Percentiles rank a stretch among this genome's conserved stretches.
phyloP scores from a whole-genome alignment of 1,284 basidiomycete species.

The Ustilago loliicola region DNA sequence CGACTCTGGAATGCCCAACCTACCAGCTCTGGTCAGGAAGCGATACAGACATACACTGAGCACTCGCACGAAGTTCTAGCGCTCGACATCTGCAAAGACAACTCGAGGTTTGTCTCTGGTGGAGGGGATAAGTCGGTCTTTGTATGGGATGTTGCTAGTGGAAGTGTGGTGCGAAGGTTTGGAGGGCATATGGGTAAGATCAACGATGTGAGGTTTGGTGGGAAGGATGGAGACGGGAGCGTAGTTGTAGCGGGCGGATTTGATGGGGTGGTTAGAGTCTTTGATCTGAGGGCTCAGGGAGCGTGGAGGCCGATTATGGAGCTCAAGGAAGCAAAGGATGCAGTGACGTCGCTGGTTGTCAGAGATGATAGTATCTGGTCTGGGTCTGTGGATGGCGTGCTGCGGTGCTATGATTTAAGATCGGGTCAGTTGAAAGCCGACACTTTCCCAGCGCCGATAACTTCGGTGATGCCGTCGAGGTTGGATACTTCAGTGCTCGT shows the following conservation, averaged over 20 bases:
- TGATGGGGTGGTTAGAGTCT: constrained; percentile 62
- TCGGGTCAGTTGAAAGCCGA: constrained; percentile 89
- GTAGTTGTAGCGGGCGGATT: constrained; percentile 56
- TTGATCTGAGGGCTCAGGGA: constrained; percentile 73
- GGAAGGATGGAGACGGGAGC: constrained; percentile 42
- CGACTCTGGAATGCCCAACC: constrained; percentile 88
- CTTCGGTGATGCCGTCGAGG: constrained; percentile 78
- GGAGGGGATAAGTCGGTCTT: constrained; percentile 93
- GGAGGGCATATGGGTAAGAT: constrained; percentile 91
- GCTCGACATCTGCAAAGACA: constrained; percentile 87
- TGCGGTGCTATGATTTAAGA: constrained; percentile 92
- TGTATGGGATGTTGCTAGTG: constrained; percentile 93
- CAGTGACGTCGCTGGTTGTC: constrained; percentile 76
- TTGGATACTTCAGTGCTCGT: constrained; percentile 84
- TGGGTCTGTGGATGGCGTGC: constrained; percentile 89
- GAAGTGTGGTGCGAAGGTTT: constrained; percentile 83
- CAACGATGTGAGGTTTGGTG: constrained; percentile 83
- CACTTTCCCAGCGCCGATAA: constrained; percentile 82
- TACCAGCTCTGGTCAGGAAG: constrained; percentile 71
- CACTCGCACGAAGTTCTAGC: constrained; percentile 96
- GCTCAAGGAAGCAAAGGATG: constrained; percentile 88
- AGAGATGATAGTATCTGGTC: constrained; percentile 75
- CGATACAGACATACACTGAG: constrained; percentile 84
- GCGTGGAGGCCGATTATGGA: constrained; percentile 83
- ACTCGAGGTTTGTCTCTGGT: constrained; percentile 90